Percentiles rank a stretch among this genome's conserved stretches.
These are phyloP conservation scores for Ascochyta koolunga DNA, from an alignment of 2,329 filamentous ascomycete species.

Conservation along the genomic window DNA sequence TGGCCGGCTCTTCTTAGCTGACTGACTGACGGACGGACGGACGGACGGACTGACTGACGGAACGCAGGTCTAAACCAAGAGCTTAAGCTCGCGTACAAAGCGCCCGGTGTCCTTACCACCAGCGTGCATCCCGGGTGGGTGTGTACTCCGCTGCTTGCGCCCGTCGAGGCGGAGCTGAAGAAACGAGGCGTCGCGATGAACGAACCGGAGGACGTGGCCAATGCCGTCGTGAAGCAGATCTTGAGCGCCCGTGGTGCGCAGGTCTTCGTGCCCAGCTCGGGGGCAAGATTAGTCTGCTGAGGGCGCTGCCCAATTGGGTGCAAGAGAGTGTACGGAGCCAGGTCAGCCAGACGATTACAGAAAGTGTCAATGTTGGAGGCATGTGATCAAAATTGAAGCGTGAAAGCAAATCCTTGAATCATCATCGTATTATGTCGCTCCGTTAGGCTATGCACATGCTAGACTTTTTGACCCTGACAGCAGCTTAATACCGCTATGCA, in stretches of 20 bases:
- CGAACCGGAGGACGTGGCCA: slow-evolving; percentile 47
- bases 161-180: slow-evolving; percentile 41
- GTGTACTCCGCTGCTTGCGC: slow-evolving; percentile 48
- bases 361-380: slow-evolving; percentile 11
- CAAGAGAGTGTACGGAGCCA: slow-evolving; percentile 48
- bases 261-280: slow-evolving; percentile 44
- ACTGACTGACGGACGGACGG: no score
- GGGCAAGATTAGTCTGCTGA: slow-evolving; percentile 40
- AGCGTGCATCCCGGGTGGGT: slow-evolving; percentile 53
- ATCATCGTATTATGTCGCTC: slow-evolving; percentile 4
- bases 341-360: slow-evolving; percentile 24
- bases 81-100: slow-evolving; percentile 47
- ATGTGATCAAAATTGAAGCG: neutral
- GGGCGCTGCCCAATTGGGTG: slow-evolving; percentile 56
- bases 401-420: neutral
- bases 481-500: slow-evolving; percentile 1
- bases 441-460: slow-evolving; percentile 5
- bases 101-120: slow-evolving; percentile 51
- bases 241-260: slow-evolving; percentile 49
- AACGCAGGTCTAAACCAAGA: slow-evolving; percentile 45
- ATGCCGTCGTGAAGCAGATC: slow-evolving; percentile 52
- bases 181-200: slow-evolving; percentile 42
- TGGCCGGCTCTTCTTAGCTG: no score
- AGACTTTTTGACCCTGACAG: neutral
- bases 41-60: no score